These are phyloP conservation scores for Cyberlindnera maritima DNA, from an alignment of 805 yeast species.

Conservation along the genomic window DNA sequence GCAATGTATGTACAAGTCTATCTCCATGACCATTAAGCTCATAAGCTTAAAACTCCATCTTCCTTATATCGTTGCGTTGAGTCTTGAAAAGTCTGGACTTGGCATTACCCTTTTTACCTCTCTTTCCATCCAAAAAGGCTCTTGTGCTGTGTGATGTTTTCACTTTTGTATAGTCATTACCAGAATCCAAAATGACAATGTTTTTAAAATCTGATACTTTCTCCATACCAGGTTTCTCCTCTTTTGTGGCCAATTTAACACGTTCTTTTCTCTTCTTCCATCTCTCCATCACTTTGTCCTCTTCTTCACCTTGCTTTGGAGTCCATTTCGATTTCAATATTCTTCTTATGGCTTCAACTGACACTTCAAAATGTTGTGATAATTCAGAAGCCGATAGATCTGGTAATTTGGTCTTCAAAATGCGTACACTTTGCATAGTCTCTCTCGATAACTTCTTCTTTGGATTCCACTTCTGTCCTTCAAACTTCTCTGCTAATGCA, in stretches of 20 bases:
- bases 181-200: conserved; percentile 12
- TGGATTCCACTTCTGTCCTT: conserved; percentile 64
- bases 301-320: conserved; percentile 55
- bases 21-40: neutral
- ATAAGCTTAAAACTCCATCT: conserved; percentile 11
- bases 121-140: neutral
- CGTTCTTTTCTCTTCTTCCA: conserved; percentile 51
- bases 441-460: conserved; percentile 61
- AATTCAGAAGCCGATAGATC: conserved; percentile 56
- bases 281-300: conserved; percentile 42
- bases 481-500: conserved; percentile 59
- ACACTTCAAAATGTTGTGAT: conserved; percentile 61
- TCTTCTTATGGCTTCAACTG: conserved; percentile 81
- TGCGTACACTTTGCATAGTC: conserved; percentile 62
- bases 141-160: neutral
- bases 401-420: conserved; percentile 56
- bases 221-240: neutral
- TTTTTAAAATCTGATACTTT: neutral
- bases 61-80: conserved; percentile 7
- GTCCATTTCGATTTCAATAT: conserved; percentile 76
- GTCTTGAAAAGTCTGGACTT: conserved; percentile 13
- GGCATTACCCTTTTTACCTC: conserved; percentile 3
- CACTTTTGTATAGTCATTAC: conserved; percentile 12
- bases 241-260: conserved; percentile 24
- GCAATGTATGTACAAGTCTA: neutral